phyloP scores from a whole-genome alignment of 805 yeast genomes.

The Kuraishia capsulata region DNA sequence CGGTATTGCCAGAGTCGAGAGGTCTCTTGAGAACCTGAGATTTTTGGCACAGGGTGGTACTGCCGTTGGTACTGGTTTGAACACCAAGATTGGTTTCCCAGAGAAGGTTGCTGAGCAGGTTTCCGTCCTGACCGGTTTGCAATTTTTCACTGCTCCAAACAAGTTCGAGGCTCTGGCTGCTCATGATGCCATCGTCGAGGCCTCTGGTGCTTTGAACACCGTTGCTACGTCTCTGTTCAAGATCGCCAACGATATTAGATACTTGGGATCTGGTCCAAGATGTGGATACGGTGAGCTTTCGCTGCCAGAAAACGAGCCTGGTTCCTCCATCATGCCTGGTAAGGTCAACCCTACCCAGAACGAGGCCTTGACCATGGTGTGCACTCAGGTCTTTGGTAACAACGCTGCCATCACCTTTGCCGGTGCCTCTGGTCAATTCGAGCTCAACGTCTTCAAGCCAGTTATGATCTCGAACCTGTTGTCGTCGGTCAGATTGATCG shows the following conservation, averaged over 20 bases:
- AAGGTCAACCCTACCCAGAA: slow-evolving; percentile 99
- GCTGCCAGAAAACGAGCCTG: slow-evolving; percentile 98
- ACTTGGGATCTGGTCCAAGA: slow-evolving; percentile 98
- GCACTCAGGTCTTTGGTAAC: slow-evolving; percentile 97
- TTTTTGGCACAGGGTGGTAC: slow-evolving; percentile 98
- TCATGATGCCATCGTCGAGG: slow-evolving; percentile 96
- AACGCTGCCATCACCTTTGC: slow-evolving; percentile 91
- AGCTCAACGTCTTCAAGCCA: slow-evolving; percentile 97
- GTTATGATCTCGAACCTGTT: slow-evolving; percentile 87
- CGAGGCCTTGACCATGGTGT: slow-evolving; percentile 98
- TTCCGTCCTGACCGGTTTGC: slow-evolving; percentile 76
- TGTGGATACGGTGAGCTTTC: slow-evolving; percentile 97
- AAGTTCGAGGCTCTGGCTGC: slow-evolving; percentile 99
- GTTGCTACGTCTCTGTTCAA: slow-evolving; percentile 89
- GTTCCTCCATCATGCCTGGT: slow-evolving; percentile 99
- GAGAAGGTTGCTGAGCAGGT: slow-evolving; percentile 82
- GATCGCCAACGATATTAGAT: slow-evolving; percentile 96
- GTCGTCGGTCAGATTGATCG: slow-evolving; percentile 77
- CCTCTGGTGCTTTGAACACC: slow-evolving; percentile 94
- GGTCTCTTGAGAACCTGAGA: slow-evolving; percentile 64
- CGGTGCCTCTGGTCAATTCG: slow-evolving; percentile 98
- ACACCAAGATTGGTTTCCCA: slow-evolving; percentile 88
- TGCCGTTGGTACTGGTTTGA: slow-evolving; percentile 97
- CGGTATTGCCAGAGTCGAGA: slow-evolving; percentile 83
- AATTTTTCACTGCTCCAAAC: slow-evolving; percentile 93